Conservation (phyloP, 805 yeast species). For the Zygosaccharomyces kombuchaensis region DNA sequence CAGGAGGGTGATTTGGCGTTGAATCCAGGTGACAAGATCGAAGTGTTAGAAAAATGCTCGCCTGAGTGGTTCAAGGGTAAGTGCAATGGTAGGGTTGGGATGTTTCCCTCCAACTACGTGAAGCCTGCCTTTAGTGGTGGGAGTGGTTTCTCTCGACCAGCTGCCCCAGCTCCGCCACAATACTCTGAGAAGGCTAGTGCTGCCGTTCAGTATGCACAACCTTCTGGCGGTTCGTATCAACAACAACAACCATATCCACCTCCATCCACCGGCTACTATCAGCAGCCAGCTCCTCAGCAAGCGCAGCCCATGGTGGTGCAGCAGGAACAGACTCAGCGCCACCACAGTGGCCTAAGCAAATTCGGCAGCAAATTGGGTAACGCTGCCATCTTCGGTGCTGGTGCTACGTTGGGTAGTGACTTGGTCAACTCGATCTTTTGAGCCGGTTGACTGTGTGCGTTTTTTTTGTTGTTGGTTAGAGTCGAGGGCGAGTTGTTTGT, state of each 20-base stretch:
- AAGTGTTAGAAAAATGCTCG: constrained; percentile 67
- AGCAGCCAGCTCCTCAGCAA: constrained; percentile 35
- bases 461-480: not conserved
- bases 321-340: constrained; percentile 34
- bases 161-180: constrained; percentile 16
- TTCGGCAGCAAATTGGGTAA: constrained; percentile 81
- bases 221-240: constrained; percentile 34
- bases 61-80: constrained; percentile 91
- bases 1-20: constrained; percentile 72
- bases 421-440: constrained; percentile 27
- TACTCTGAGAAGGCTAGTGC: constrained; percentile 16
- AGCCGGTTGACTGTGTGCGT: not conserved
- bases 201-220: constrained; percentile 10
- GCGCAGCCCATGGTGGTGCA: constrained; percentile 24
- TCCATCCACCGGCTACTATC: constrained; percentile 46
- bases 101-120: constrained; percentile 90
- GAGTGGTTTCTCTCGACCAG: constrained; percentile 11
- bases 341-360: constrained; percentile 44
- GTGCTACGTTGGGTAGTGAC: constrained; percentile 88
- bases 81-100: constrained; percentile 59
- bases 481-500: not conserved
- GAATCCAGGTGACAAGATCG: constrained; percentile 61
- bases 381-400: constrained; percentile 95
- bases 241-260: constrained; percentile 46
- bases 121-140: constrained; percentile 32